phyloP scores from a whole-genome alignment of 495 filamentous ascomycete genomes.

The Penicillium parvum region DNA sequence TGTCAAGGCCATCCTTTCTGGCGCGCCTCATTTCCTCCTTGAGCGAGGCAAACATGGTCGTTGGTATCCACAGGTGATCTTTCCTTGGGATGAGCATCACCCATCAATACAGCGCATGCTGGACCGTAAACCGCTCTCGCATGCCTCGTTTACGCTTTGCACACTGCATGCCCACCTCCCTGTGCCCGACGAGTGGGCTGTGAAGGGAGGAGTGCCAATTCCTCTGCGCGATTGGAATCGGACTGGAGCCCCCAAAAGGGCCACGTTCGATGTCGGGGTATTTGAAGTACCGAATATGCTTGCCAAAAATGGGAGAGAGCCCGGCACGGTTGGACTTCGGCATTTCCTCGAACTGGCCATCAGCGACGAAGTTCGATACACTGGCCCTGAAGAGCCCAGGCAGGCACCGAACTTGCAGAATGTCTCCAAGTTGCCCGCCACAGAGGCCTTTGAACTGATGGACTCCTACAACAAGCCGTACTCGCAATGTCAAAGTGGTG shows the following conservation, averaged over 20 bases:
- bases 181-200: conserved; percentile 34
- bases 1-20: conserved; percentile 66
- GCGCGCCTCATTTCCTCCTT: conserved; percentile 69
- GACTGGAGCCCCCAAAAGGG: conserved; percentile 34
- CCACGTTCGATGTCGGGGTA: conserved; percentile 54
- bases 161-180: conserved; percentile 46
- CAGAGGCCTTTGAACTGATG: conserved; percentile 37
- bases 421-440: conserved; percentile 29
- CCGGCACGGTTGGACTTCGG: conserved; percentile 70
- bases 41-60: conserved; percentile 48
- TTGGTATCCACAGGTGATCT: conserved; percentile 60
- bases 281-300: conserved; percentile 71
- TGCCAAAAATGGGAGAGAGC: conserved; percentile 63
- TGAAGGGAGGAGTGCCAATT: conserved; percentile 29
- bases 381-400: conserved; percentile 23
- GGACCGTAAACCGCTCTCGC: conserved; percentile 48
- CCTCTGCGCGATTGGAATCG: conserved; percentile 24
- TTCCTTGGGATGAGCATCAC: conserved; percentile 62
- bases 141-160: conserved; percentile 44
- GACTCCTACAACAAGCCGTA: conserved; percentile 32
- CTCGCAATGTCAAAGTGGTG: conserved; percentile 30
- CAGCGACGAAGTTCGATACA: conserved; percentile 54
- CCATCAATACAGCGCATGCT: conserved; percentile 57
- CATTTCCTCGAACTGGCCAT: conserved; percentile 66
- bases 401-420: conserved; percentile 27